A percentile compares a stretch with the other conserved stretches of the same genome.
phyloP scores from a whole-genome alignment of 805 yeast genomes.

The Naumovozyma dairenensis region DNA sequence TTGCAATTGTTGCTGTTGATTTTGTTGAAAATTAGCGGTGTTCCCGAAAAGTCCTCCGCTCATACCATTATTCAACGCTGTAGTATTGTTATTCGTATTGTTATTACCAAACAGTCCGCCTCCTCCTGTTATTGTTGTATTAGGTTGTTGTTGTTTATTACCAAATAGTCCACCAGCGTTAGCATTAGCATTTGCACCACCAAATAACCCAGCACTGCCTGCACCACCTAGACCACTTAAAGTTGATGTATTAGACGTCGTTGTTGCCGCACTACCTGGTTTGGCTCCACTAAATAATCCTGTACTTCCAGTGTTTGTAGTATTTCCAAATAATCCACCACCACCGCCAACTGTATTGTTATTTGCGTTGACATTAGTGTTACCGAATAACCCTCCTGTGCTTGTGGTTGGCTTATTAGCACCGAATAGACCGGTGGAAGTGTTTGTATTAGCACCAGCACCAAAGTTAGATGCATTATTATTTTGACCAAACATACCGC shows the following conservation, averaged over 20 bases:
- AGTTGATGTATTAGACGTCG: too few species aligned
- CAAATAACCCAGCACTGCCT: neutral
- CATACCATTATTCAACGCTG: slow-evolving; percentile 8
- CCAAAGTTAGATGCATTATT: slow-evolving; percentile 1
- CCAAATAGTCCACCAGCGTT: slow-evolving; percentile 27
- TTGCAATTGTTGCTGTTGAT: slow-evolving; percentile 7
- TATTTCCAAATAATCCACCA: slow-evolving; percentile 19
- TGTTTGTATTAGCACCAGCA: neutral
- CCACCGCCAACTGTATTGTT: slow-evolving; percentile 26
- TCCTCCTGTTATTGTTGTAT: slow-evolving; percentile 10
- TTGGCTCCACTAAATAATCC: slow-evolving; percentile 36
- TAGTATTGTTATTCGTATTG: slow-evolving; percentile 7
- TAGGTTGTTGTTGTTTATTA: slow-evolving; percentile 9
- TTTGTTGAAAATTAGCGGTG: slow-evolving; percentile 2
- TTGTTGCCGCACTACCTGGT: too few species aligned
- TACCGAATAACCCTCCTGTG: slow-evolving; percentile 39
- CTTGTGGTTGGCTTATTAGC: slow-evolving; percentile 16
- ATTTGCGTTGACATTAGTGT: slow-evolving; percentile 3
- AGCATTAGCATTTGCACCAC: slow-evolving; percentile 8
- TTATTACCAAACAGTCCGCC: slow-evolving; percentile 35
- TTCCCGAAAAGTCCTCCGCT: slow-evolving; percentile 30
- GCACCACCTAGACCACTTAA: neutral
- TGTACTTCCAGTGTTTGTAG: slow-evolving; percentile 4
- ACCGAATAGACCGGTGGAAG: slow-evolving; percentile 24
- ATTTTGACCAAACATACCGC: slow-evolving; percentile 24